Evolutionary conservation across 2,329 filamentous ascomycete genomes (phyloP).

Genomic region (Didymella pomorum): DNA sequence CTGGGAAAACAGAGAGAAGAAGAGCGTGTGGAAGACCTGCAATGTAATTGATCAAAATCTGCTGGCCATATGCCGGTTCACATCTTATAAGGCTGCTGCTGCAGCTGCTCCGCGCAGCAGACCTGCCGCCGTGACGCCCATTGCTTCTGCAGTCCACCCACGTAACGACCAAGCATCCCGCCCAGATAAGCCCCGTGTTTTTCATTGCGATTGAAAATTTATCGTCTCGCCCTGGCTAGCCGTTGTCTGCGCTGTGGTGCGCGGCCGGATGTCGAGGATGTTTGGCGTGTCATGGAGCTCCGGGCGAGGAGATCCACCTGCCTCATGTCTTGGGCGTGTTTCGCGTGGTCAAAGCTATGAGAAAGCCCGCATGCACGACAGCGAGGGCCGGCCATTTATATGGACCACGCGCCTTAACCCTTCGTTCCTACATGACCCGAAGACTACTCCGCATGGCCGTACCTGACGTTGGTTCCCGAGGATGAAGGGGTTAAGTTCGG

Average conservation of each 20-base stretch:
- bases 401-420: constrained; percentile 24
- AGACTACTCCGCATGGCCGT: constrained; percentile 34
- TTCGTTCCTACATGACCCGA: constrained; percentile 39
- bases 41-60: constrained; percentile 10
- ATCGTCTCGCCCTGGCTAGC: constrained; percentile 29
- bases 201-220: constrained; percentile 39
- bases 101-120: constrained; percentile 1
- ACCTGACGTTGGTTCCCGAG: constrained; percentile 32
- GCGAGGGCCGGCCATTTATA: constrained; percentile 38
- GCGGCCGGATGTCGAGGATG: constrained; percentile 32
- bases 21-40: constrained; percentile 12
- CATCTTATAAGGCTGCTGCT: constrained; percentile 14
- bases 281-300: constrained; percentile 25
- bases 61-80: constrained; percentile 12
- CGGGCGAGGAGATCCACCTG: constrained; percentile 25
- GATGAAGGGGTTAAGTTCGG: constrained; percentile 21
- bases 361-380: constrained; percentile 21
- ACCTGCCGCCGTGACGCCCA: constrained; percentile 24
- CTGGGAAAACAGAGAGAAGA: background rate
- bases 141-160: constrained; percentile 28
- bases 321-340: constrained; percentile 29
- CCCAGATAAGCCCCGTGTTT: constrained; percentile 41
- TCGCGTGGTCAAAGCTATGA: constrained; percentile 31
- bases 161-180: constrained; percentile 33
- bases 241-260: constrained; percentile 26